Evolutionary conservation across 441 rosid genomes (phyloP).

Genomic region (Bruguiera hainesii): DNA sequence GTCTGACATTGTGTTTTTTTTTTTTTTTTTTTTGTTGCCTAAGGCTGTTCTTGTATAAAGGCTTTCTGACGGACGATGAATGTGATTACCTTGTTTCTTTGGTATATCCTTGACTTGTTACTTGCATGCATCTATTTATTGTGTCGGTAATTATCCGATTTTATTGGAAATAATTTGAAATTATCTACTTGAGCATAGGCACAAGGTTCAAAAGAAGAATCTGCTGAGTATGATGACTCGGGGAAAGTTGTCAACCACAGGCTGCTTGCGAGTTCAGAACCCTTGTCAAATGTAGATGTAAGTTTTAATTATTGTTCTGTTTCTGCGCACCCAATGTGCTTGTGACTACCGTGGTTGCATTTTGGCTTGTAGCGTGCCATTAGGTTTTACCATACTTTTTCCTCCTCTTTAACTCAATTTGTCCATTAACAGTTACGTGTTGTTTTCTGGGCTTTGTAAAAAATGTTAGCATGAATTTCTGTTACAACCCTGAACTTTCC

Average conservation of each 20-base stretch:
- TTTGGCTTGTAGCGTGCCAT: neutral
- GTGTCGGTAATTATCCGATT: neutral
- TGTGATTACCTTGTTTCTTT: slow-evolving; percentile 68
- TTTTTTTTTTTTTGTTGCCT: slow-evolving; percentile 19
- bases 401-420: neutral
- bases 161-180: slow-evolving; percentile 2
- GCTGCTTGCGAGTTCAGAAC: slow-evolving; percentile 35
- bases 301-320: slow-evolving; percentile 22
- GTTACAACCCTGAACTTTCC: no score
- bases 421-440: neutral
- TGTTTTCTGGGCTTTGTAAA: neutral
- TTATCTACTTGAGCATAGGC: slow-evolving; percentile 35
- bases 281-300: slow-evolving; percentile 37
- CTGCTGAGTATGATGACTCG: slow-evolving; percentile 22
- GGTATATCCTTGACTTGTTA: slow-evolving; percentile 35
- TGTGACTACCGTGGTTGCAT: neutral
- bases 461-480: no score
- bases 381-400: neutral
- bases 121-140: neutral
- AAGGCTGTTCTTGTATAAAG: slow-evolving; percentile 75
- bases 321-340: neutral
- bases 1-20: slow-evolving; percentile 17
- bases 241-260: slow-evolving; percentile 25
- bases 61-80: slow-evolving; percentile 68
- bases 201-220: slow-evolving; percentile 26